Percentiles rank a stretch among this genome's conserved stretches.
These are phyloP conservation scores for Arctium minus DNA, from an alignment of 129 eudicot genomes.

Conservation along the genomic window DNA sequence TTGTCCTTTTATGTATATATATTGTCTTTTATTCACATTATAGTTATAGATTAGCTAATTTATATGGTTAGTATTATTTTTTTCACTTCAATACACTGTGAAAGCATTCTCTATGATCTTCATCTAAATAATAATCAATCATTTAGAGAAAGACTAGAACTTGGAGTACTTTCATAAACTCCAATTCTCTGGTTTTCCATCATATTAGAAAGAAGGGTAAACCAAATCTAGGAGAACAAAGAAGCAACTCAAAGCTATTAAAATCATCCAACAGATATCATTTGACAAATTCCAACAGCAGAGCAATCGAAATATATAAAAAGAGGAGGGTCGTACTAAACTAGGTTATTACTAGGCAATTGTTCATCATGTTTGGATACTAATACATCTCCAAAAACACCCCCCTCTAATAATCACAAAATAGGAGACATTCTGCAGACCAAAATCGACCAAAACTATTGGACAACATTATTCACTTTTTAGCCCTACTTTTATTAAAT, in stretches of 20 bases:
- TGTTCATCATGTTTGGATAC: too few species aligned
- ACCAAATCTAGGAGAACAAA: background rate
- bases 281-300: background rate
- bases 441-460: too few species aligned
- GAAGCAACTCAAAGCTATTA: background rate
- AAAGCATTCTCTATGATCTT: background rate
- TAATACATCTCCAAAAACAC: too few species aligned
- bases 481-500: too few species aligned
- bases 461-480: too few species aligned
- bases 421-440: too few species aligned
- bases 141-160: background rate
- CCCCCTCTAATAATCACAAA: too few species aligned
- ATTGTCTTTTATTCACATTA: background rate
- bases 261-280: background rate
- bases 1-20: background rate
- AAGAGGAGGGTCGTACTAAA: too few species aligned
- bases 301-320: too few species aligned
- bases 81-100: background rate
- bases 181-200: background rate
- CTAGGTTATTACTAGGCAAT: too few species aligned
- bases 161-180: background rate
- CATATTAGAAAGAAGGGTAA: background rate
- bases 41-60: background rate
- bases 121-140: background rate
- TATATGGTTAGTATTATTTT: background rate